A percentile compares a stretch with the other conserved stretches of the same genome.
phyloP scores from a whole-genome alignment of 257 asterid genomes.

The Striga asiatica region DNA sequence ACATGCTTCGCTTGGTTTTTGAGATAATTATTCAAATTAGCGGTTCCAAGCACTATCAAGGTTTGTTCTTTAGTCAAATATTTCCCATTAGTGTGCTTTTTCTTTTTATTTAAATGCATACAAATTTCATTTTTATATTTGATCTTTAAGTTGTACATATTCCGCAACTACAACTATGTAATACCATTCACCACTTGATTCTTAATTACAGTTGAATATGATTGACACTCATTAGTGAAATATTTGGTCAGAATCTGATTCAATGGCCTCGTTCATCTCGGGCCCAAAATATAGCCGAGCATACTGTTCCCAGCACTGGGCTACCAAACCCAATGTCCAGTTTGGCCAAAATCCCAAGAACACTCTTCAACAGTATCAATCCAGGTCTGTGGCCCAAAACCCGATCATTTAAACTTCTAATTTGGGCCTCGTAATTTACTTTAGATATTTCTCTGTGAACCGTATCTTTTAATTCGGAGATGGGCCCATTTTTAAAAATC shows the following conservation, averaged over 20 bases:
- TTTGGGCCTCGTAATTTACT: conserved; percentile 35
- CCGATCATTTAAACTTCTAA: conserved; percentile 52
- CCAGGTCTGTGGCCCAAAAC: conserved; percentile 54
- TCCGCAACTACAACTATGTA: too few relatives aligned
- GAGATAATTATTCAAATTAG: not conserved
- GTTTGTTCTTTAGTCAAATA: not conserved
- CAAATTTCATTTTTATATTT: not conserved
- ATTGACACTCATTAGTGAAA: conserved; percentile 33
- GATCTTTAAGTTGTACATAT: too few relatives aligned
- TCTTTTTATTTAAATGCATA: too few relatives aligned
- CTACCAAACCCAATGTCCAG: conserved; percentile 50
- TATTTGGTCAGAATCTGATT: conserved; percentile 33
- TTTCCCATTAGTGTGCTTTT: not conserved
- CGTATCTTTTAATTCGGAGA: conserved; percentile 23
- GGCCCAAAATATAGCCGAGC: conserved; percentile 51
- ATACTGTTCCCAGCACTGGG: conserved; percentile 27
- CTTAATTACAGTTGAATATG: conserved; percentile 27
- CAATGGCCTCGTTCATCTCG: conserved; percentile 43
- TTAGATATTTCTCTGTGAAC: conserved; percentile 26
- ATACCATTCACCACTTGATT: too few relatives aligned
- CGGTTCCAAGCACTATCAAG: not conserved
- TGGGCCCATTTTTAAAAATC: conserved; percentile 19
- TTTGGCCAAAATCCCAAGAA: conserved; percentile 45
- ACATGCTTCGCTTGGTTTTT: conserved; percentile 1
- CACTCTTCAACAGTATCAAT: conserved; percentile 37